A percentile compares a stretch with the other conserved stretches of the same genome.
These are phyloP conservation scores for Torrubiellomyces zombiae DNA, from an alignment of 2,329 filamentous ascomycete genomes.

Conservation along the genomic window DNA sequence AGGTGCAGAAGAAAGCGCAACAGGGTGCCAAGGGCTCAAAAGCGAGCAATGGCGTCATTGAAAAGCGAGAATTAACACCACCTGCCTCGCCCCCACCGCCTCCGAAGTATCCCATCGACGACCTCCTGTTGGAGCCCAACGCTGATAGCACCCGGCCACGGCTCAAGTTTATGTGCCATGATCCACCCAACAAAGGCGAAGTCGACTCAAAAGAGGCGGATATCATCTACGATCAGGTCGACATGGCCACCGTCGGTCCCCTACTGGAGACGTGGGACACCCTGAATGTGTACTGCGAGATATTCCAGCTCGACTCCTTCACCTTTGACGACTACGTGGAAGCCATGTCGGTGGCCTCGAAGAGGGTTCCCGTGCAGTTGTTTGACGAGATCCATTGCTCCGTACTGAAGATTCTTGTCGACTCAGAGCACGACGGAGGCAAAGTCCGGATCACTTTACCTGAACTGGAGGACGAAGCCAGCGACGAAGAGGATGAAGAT, in stretches of 20 bases:
- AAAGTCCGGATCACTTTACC: conserved; percentile 66
- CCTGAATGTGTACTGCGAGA: conserved; percentile 92
- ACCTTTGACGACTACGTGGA: conserved; percentile 94
- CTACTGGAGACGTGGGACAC: conserved; percentile 92
- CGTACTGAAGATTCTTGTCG: conserved; percentile 72
- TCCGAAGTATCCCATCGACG: conserved; percentile 91
- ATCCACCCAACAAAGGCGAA: conserved; percentile 36
- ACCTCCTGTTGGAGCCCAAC: conserved; percentile 62
- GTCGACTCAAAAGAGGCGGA: conserved; percentile 10
- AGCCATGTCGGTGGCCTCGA: conserved; percentile 61
- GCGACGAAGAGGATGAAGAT: conserved; percentile 46
- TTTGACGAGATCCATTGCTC: conserved; percentile 86
- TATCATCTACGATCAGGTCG: conserved; percentile 31
- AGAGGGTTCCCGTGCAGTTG: conserved; percentile 62
- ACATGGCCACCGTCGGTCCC: conserved; percentile 72
- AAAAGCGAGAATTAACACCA: conserved; percentile 18
- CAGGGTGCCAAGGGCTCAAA: conserved; percentile 22
- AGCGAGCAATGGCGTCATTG: conserved; percentile 20
- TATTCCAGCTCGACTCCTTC: conserved; percentile 89
- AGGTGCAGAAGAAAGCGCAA: conserved; percentile 52
- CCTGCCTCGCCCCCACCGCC: conserved; percentile 52
- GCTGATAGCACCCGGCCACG: conserved; percentile 52
- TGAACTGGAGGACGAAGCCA: conserved; percentile 54
- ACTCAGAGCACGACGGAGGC: conserved; percentile 56
- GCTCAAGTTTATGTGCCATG: conserved; percentile 59